A percentile compares a stretch with the other conserved stretches of the same genome.
Conservation (phyloP, 1,139 yeast species). For the Sugiyamaella grinbergsii region DNA sequence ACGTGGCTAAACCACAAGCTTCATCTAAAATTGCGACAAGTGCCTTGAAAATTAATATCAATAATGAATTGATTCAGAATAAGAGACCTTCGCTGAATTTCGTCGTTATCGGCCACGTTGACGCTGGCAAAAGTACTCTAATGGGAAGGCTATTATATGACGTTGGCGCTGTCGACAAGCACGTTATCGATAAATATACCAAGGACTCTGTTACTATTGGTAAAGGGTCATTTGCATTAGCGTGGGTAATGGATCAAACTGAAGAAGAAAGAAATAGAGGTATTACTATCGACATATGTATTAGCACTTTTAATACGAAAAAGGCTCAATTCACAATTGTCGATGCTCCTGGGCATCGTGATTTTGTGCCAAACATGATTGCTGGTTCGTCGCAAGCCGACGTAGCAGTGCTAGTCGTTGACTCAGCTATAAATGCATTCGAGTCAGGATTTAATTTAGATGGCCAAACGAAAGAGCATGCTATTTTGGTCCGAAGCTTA, state of each 20-base stretch:
- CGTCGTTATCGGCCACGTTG: slow-evolving; percentile 79
- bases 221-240: slow-evolving; percentile 90
- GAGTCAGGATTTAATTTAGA: slow-evolving; percentile 83
- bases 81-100: slow-evolving; percentile 31
- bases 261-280: slow-evolving; percentile 82
- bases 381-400: slow-evolving; percentile 91
- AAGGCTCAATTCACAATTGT: slow-evolving; percentile 75
- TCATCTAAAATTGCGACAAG: slow-evolving; percentile 9
- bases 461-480: slow-evolving; percentile 96
- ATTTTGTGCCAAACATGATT: slow-evolving; percentile 98
- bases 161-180: slow-evolving; percentile 75
- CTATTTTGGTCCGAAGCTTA: slow-evolving; percentile 75
- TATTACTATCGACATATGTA: slow-evolving; percentile 91
- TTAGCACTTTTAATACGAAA: slow-evolving; percentile 75
- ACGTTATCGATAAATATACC: slow-evolving; percentile 72
- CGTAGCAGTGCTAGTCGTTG: slow-evolving; percentile 71
- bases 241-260: slow-evolving; percentile 98
- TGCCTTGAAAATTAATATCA: slow-evolving; percentile 24
- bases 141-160: slow-evolving; percentile 89
- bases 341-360: slow-evolving; percentile 98
- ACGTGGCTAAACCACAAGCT: slow-evolving; percentile 1
- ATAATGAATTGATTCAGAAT: slow-evolving; percentile 26
- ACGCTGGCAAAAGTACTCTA: slow-evolving; percentile 94
- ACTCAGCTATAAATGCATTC: slow-evolving; percentile 80
- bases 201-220: slow-evolving; percentile 83